These are phyloP conservation scores for Calocera cornea DNA, from an alignment of 768 basidiomycete species.

Conservation along the genomic window DNA sequence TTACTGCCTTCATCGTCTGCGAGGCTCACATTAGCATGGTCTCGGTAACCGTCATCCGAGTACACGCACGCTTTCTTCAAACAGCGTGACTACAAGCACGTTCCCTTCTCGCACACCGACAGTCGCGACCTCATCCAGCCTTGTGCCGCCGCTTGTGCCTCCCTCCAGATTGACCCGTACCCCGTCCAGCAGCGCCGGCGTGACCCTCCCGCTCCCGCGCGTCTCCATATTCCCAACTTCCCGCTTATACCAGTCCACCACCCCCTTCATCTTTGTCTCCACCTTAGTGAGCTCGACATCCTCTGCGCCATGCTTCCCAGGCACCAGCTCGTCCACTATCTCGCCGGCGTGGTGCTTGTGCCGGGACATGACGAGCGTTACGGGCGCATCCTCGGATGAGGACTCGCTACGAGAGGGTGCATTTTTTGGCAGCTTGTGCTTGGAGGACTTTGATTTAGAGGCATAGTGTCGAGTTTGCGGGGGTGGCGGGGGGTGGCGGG, in stretches of 20 bases:
- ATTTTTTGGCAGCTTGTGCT: neutral
- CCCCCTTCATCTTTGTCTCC: conserved; percentile 47
- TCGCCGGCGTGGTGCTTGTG: neutral
- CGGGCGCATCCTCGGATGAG: neutral
- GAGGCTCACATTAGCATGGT: conserved; percentile 14
- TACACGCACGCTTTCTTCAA: conserved; percentile 57
- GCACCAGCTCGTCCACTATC: neutral
- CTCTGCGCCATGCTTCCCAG: neutral
- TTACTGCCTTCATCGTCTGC: conserved; percentile 65
- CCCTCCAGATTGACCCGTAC: conserved; percentile 45
- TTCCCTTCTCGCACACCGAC: conserved; percentile 71
- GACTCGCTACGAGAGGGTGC: neutral
- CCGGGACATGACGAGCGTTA: neutral
- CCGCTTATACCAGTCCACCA: conserved; percentile 62
- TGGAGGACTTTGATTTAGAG: neutral
- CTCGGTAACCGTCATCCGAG: neutral
- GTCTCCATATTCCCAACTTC: conserved; percentile 60
- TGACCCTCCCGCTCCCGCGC: conserved; percentile 63
- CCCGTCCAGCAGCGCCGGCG: conserved; percentile 52
- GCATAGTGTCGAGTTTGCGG: neutral
- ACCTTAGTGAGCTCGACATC: conserved; percentile 26
- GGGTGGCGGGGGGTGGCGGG: neutral
- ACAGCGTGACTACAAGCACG: conserved; percentile 56
- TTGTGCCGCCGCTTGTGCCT: conserved; percentile 18
- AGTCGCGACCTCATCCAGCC: conserved; percentile 60